Conservation (phyloP, 495 filamentous ascomycete species). For the Evernia prunastri region DNA sequence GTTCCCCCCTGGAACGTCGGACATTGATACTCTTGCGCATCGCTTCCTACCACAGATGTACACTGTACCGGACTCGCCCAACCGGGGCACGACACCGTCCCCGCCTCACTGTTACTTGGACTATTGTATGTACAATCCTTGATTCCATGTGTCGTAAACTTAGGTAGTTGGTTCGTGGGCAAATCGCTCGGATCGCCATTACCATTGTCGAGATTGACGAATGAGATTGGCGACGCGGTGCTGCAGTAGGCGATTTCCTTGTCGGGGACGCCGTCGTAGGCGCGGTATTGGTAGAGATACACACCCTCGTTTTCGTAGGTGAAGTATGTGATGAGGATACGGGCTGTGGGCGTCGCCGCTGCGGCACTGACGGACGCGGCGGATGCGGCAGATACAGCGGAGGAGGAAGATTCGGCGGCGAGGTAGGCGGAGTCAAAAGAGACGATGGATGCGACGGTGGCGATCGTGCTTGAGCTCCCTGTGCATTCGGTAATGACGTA, state of each 20-base stretch:
- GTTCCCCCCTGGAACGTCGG: neutral
- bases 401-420: neutral
- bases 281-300: neutral
- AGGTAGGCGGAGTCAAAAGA: neutral
- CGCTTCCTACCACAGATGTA: neutral
- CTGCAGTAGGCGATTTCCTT: neutral
- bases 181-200: neutral
- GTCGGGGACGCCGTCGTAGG: neutral
- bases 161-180: neutral
- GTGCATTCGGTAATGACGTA: neutral
- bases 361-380: neutral
- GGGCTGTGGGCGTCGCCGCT: neutral
- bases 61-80: slow-evolving; percentile 1
- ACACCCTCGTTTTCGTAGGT: neutral
- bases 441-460: neutral
- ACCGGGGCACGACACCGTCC: neutral
- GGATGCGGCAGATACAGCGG: neutral
- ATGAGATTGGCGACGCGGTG: neutral
- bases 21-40: neutral
- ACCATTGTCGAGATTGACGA: neutral
- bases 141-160: neutral
- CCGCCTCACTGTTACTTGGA: neutral
- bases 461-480: neutral
- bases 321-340: neutral
- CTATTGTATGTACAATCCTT: neutral